phyloP scores from a whole-genome alignment of 805 yeast genomes.

The Yamadazyma ubonensis region DNA sequence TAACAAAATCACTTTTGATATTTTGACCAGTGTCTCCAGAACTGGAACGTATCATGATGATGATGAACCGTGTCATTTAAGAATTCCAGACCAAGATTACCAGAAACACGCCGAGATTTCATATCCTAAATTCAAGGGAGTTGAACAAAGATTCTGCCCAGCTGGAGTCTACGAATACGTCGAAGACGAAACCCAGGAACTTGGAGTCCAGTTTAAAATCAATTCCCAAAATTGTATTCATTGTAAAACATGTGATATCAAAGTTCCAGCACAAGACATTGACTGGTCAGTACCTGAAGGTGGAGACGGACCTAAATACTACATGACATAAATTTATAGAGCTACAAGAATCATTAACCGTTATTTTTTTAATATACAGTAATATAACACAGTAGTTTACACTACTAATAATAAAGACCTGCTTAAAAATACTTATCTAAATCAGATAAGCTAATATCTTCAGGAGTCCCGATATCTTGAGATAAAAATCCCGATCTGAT shows the following conservation, averaged over 20 bases:
- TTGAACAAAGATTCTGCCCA: slow-evolving; percentile 93
- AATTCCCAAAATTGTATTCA: slow-evolving; percentile 97
- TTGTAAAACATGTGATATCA: slow-evolving; percentile 97
- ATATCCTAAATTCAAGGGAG: slow-evolving; percentile 78
- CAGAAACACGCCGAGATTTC: slow-evolving; percentile 64
- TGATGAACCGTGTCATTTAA: slow-evolving; percentile 85
- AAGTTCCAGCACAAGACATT: slow-evolving; percentile 92
- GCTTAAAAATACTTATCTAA: slow-evolving; percentile 32
- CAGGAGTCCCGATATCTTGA: slow-evolving; percentile 78
- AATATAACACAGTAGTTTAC: slow-evolving; percentile 17
- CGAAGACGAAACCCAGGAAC: slow-evolving; percentile 51
- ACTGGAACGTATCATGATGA: slow-evolving; percentile 97
- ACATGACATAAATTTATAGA: slow-evolving; percentile 53
- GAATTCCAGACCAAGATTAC: slow-evolving; percentile 59
- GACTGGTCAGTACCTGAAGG: slow-evolving; percentile 99
- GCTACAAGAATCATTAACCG: slow-evolving; percentile 6
- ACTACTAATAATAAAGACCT: too few relatives aligned
- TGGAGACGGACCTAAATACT: slow-evolving; percentile 97
- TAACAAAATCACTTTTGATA: slow-evolving; percentile 86
- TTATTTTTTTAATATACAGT: slow-evolving; percentile 17
- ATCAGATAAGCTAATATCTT: slow-evolving; percentile 72
- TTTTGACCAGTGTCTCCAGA: slow-evolving; percentile 90
- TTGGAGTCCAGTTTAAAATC: slow-evolving; percentile 84
- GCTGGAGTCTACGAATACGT: slow-evolving; percentile 97
- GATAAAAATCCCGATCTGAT: slow-evolving; percentile 74